Conservation (phyloP, 352 stramenopile genomes). For the Globisporangium carolinianum region DNA sequence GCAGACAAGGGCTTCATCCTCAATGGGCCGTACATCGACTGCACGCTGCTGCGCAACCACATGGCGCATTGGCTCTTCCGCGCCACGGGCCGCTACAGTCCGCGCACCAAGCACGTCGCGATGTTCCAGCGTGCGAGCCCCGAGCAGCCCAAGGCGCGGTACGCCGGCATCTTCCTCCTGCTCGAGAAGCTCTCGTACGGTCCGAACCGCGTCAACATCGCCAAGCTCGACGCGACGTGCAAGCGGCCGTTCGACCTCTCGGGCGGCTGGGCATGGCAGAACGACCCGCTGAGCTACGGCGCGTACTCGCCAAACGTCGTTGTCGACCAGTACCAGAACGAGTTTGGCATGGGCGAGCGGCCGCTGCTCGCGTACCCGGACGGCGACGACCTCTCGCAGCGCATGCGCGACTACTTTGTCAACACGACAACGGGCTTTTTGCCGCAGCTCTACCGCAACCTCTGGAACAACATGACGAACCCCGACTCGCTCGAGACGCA, state of each 20-base stretch:
- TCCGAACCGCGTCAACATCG: slow-evolving; percentile 55
- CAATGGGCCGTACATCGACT: slow-evolving; percentile 71
- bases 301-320: slow-evolving; percentile 73
- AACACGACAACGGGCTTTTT: slow-evolving; percentile 38
- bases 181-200: slow-evolving; percentile 75
- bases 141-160: slow-evolving; percentile 8
- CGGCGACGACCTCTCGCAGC: slow-evolving; percentile 28
- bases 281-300: slow-evolving; percentile 57
- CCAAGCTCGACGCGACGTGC: slow-evolving; percentile 38
- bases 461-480: slow-evolving; percentile 78
- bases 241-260: slow-evolving; percentile 31
- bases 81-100: slow-evolving; percentile 57
- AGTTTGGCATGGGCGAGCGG: slow-evolving; percentile 49
- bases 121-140: too few species aligned
- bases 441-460: slow-evolving; percentile 21
- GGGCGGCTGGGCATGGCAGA: slow-evolving; percentile 77
- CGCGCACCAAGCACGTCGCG: slow-evolving; percentile 46
- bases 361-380: slow-evolving; percentile 39
- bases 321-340: slow-evolving; percentile 71
- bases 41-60: slow-evolving; percentile 68
- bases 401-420: slow-evolving; percentile 62
- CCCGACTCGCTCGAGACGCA: slow-evolving; percentile 32
- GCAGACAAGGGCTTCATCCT: slow-evolving; percentile 65
- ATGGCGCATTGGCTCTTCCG: slow-evolving; percentile 74
- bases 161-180: slow-evolving; percentile 66